phyloP scores from a whole-genome alignment of 768 basidiomycete genomes.

The Pisolithus sp. region DNA sequence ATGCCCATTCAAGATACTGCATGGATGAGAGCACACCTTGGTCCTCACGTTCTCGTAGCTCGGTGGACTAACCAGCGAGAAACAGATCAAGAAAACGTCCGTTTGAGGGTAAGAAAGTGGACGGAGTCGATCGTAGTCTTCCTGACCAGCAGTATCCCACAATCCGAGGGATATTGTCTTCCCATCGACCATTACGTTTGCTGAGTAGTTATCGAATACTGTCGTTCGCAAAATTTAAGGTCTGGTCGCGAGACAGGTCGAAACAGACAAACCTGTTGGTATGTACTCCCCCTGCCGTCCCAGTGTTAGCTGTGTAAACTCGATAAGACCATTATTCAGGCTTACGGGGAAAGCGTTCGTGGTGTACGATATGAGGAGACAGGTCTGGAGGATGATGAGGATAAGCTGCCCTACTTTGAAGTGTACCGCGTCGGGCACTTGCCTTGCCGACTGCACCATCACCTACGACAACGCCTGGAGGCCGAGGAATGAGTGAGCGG shows the following conservation, averaged over 20 bases:
- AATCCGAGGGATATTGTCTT: constrained; percentile 97
- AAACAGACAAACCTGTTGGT: constrained; percentile 62
- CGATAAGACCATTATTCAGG: constrained; percentile 16
- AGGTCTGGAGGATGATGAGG: constrained; percentile 56
- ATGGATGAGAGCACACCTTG: constrained; percentile 53
- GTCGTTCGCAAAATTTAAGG: constrained; percentile 1
- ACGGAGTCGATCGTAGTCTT: constrained; percentile 97
- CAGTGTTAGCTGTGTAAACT: constrained; percentile 9
- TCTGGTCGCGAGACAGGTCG: neutral
- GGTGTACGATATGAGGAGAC: constrained; percentile 98
- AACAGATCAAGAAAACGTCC: constrained; percentile 98
- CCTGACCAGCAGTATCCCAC: constrained; percentile 99
- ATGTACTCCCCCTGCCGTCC: constrained; percentile 84
- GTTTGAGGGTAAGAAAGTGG: constrained; percentile 99
- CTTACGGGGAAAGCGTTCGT: constrained; percentile 95
- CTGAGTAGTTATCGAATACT: constrained; percentile 99
- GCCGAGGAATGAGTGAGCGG: constrained; percentile 24
- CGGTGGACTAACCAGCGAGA: constrained; percentile 95
- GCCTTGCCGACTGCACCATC: constrained; percentile 99
- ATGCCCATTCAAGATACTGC: constrained; percentile 5
- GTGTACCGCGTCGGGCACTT: constrained; percentile 21
- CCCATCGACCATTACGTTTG: constrained; percentile 98
- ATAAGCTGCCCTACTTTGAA: constrained; percentile 8
- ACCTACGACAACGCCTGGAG: constrained; percentile 90
- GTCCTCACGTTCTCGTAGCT: constrained; percentile 98